Conservation (phyloP, 768 basidiomycete genomes). For the Suillus discolor region DNA sequence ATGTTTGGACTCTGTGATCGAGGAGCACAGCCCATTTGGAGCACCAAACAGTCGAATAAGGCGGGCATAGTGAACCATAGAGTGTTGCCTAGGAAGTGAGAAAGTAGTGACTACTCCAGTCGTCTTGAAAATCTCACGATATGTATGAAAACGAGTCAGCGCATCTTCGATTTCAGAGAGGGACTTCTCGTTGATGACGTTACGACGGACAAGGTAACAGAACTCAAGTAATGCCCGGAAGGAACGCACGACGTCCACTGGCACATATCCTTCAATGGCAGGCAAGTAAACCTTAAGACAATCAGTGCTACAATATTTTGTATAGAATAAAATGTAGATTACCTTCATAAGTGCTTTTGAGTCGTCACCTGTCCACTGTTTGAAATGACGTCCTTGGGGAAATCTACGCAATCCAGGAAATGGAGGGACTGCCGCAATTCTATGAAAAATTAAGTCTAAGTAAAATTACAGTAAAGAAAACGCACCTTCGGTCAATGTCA, state of each 20-base stretch:
- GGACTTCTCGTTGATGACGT: constrained; percentile 21
- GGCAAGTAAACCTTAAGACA: constrained; percentile 6
- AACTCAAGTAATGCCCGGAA: constrained; percentile 24
- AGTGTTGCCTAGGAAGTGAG: constrained; percentile 28
- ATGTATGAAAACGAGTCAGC: constrained; percentile 21
- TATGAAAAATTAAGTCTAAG: constrained; percentile 10
- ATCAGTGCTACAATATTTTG: neutral
- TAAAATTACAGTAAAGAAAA: neutral
- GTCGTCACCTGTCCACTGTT: constrained; percentile 26
- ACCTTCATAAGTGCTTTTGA: constrained; percentile 29
- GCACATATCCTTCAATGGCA: constrained; percentile 7
- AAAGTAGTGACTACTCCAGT: constrained; percentile 20
- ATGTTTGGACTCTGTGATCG: constrained; percentile 28
- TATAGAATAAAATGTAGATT: neutral
- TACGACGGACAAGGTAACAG: constrained; percentile 25
- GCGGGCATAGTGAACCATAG: constrained; percentile 17
- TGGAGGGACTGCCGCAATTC: constrained; percentile 29
- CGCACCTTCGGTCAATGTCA: constrained; percentile 8
- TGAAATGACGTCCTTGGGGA: constrained; percentile 19
- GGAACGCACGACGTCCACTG: neutral
- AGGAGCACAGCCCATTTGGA: constrained; percentile 20
- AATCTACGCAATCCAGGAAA: constrained; percentile 19
- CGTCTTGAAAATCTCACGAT: constrained; percentile 19
- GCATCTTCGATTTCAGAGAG: constrained; percentile 22
- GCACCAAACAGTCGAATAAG: constrained; percentile 20